A percentile compares a stretch with the other conserved stretches of the same genome.
phyloP scores from a whole-genome alignment of 1,284 basidiomycete species.

The Jaminaea rosea region DNA sequence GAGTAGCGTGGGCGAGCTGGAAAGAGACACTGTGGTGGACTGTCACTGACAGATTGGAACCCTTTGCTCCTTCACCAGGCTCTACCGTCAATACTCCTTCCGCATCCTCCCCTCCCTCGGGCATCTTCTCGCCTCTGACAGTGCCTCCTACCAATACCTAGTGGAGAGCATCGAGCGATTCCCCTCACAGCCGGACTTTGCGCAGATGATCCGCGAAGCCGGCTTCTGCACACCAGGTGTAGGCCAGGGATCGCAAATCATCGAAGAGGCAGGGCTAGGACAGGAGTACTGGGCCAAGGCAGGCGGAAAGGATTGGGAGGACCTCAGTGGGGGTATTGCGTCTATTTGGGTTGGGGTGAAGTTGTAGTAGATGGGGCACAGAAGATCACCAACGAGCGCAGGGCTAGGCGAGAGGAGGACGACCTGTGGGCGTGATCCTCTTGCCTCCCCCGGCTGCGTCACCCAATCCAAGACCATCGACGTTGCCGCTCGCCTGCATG shows the following conservation, averaged over 20 bases:
- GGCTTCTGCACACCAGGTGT: slow-evolving; percentile 47
- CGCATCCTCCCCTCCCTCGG: slow-evolving; percentile 87
- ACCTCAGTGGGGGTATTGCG: slow-evolving; percentile 42
- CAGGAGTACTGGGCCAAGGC: slow-evolving; percentile 13
- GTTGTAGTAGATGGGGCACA: background rate
- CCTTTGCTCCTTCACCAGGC: slow-evolving; percentile 50
- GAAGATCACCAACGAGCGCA: background rate
- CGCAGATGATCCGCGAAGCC: slow-evolving; percentile 59
- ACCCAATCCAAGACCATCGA: slow-evolving; percentile 1
- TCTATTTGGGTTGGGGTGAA: slow-evolving; percentile 33
- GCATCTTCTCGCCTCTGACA: slow-evolving; percentile 87
- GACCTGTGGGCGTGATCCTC: slow-evolving; percentile 29
- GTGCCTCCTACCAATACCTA: slow-evolving; percentile 83
- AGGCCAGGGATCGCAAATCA: slow-evolving; percentile 10
- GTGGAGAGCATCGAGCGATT: slow-evolving; percentile 95
- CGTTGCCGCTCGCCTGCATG: slow-evolving; percentile 13
- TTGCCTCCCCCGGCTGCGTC: slow-evolving; percentile 1
- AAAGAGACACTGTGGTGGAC: no score
- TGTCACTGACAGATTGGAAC: background rate
- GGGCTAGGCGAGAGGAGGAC: slow-evolving; percentile 17
- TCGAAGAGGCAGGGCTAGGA: slow-evolving; percentile 5
- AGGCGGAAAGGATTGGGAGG: slow-evolving; percentile 40
- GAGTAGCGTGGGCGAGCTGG: slow-evolving; percentile 46
- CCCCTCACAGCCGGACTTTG: slow-evolving; percentile 81
- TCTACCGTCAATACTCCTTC: slow-evolving; percentile 95